These are phyloP conservation scores for Pontederia paniculata DNA, from an alignment of 176 grass and related monocot genomes.

Conservation along the genomic window DNA sequence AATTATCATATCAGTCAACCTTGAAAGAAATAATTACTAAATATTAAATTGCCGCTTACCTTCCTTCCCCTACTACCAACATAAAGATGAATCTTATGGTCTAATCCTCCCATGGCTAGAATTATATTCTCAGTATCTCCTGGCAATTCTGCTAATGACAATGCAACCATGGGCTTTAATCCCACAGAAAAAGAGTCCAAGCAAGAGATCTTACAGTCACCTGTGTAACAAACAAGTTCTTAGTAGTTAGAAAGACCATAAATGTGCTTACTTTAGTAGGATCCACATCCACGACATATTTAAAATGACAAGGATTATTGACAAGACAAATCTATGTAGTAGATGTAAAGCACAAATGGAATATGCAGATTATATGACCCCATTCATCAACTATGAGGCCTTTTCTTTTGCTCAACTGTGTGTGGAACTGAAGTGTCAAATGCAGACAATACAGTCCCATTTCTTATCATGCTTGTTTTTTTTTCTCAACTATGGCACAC, in stretches of 20 bases:
- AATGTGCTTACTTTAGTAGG: no score
- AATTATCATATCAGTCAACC: neutral
- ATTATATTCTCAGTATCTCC: slow-evolving; percentile 33
- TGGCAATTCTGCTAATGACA: slow-evolving; percentile 63
- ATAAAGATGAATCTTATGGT: slow-evolving; percentile 89
- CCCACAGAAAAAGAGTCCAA: slow-evolving; percentile 68
- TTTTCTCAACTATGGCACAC: no score
- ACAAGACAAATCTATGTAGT: no score
- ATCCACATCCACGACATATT: neutral
- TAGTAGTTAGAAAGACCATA: neutral
- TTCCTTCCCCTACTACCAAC: slow-evolving; percentile 49
- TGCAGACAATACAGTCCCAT: no score
- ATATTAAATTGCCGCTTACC: slow-evolving; percentile 22
- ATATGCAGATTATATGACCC: no score
- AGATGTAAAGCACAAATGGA: no score
- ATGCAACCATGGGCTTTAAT: slow-evolving; percentile 88
- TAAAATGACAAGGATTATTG: neutral
- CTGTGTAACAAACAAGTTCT: slow-evolving; percentile 26
- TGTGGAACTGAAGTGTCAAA: no score
- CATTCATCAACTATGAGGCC: no score
- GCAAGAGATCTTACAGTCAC: slow-evolving; percentile 55
- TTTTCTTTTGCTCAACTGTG: no score
- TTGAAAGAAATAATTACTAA: neutral
- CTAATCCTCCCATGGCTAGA: slow-evolving; percentile 95
- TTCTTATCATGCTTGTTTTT: no score